Base-by-base conservation (phyloP, 2,329 filamentous ascomycete species). In the Pseudocercospora vitis region DNA sequence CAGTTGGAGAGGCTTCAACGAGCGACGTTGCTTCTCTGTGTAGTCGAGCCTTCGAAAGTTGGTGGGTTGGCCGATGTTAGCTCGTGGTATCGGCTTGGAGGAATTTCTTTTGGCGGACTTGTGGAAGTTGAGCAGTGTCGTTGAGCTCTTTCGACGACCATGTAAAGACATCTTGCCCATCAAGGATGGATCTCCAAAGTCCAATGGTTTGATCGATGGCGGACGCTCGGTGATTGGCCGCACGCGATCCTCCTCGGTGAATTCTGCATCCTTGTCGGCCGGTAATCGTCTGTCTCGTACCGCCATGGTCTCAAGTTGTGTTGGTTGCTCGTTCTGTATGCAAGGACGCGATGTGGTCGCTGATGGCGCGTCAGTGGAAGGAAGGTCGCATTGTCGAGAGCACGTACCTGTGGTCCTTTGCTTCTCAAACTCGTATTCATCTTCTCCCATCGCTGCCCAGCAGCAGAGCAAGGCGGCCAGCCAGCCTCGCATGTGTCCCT, bases 391-490 rank as follows among this genome's bases (percentile, higher is more conserved):
- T 8, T 21, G 24, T 1, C 14, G 4, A 7, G 12, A n/a, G 24
- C n/a, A 28, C 42, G 7, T 11, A 56, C 53, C 45, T 49, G 45
- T 48, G 8, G 32, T 40, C 16, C 18, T 39, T 24, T 48, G 42
- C 39, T 52, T 63, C 32, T 63, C 64, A 2, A 44, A 45, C 2
- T 61, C 59, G 44, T 59, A 50, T 47, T 68, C 66, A 31, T 69
- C 66, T 26, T 67, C 65, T 16, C 52, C 60, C 9, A 67, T 54
- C 23, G 64, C 64, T 42, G 63, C 63, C 42, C 63, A 66, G 63
- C 65, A 69, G 60, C 66, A 68, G 23, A 69, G 53, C 46, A 69
- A 63, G 60, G 65, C 59, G 65, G 66, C 66, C 66, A 67, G 65
- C 66, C 65, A 67, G 59, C 65, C 60, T 59, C 58, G 57, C 47